Evolutionary conservation across 2,329 filamentous ascomycete species (phyloP).

Genomic region (Aureobasidium sp.): DNA sequence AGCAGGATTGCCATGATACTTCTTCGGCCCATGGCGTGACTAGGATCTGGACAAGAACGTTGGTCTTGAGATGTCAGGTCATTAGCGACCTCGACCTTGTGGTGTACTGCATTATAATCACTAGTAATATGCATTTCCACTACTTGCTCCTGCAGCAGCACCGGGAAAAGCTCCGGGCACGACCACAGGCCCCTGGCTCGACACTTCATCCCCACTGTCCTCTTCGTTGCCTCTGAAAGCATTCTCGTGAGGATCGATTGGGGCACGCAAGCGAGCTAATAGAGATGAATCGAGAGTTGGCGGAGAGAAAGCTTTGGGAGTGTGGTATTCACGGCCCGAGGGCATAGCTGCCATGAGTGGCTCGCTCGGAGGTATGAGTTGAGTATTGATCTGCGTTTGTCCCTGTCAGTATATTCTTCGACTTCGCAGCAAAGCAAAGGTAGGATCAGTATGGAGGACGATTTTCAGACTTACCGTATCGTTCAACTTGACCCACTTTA

Average conservation of each 20-base stretch:
- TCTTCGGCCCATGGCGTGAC: too few relatives aligned
- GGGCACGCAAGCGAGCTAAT: slow-evolving; percentile 53
- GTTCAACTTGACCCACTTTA: slow-evolving; percentile 88
- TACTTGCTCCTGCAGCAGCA: slow-evolving; percentile 21
- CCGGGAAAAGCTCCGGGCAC: slow-evolving; percentile 46
- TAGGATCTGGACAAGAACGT: too few relatives aligned
- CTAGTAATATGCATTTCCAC: slow-evolving; percentile 5
- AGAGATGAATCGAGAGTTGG: slow-evolving; percentile 58
- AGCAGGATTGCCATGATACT: too few relatives aligned
- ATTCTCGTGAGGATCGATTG: slow-evolving; percentile 44
- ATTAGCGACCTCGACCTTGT: too few relatives aligned
- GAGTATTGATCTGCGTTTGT: slow-evolving; percentile 64
- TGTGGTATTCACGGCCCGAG: slow-evolving; percentile 79
- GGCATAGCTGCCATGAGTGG: slow-evolving; percentile 73
- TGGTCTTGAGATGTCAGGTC: too few relatives aligned
- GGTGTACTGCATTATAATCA: too few relatives aligned
- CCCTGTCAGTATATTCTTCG: background rate
- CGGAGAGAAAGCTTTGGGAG: slow-evolving; percentile 59
- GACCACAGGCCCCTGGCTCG: slow-evolving; percentile 28
- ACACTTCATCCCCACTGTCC: slow-evolving; percentile 36
- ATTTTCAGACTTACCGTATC: slow-evolving; percentile 60
- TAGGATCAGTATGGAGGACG: too few relatives aligned
- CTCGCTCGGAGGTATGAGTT: slow-evolving; percentile 64
- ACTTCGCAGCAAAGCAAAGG: background rate
- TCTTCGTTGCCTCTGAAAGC: slow-evolving; percentile 40